phyloP scores from a whole-genome alignment of 257 asterid species.

The Cinchona pubescens region DNA sequence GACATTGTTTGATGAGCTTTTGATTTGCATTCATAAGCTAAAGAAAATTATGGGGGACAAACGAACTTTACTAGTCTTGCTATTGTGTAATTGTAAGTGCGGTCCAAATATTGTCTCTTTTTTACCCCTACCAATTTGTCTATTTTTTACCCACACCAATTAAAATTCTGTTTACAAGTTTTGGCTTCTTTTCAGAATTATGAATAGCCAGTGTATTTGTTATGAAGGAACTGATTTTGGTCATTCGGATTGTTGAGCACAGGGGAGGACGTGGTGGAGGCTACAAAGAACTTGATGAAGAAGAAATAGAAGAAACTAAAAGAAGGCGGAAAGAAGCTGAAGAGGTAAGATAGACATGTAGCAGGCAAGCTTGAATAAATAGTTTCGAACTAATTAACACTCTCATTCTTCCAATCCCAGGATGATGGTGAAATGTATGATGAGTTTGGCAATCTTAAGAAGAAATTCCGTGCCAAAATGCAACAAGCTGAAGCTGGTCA shows the following conservation, averaged over 20 bases:
- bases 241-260: conserved; percentile 16
- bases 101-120: no score
- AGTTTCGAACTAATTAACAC: background rate
- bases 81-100: background rate
- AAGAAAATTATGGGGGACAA: background rate
- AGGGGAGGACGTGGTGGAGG: conserved; percentile 99
- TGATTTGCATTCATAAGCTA: no score
- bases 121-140: no score
- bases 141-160: background rate
- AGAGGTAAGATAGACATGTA: conserved; percentile 50
- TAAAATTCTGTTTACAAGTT: background rate
- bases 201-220: background rate
- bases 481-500: conserved; percentile 66
- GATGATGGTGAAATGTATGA: conserved; percentile 99
- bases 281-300: conserved; percentile 96
- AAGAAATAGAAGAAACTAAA: conserved; percentile 91
- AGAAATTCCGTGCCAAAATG: conserved; percentile 86
- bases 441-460: conserved; percentile 97
- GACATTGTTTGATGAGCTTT: background rate
- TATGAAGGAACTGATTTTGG: conserved; percentile 3
- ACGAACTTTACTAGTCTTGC: background rate
- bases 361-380: background rate
- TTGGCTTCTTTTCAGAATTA: background rate
- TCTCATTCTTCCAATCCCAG: conserved; percentile 35
- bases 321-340: conserved; percentile 90